Evolutionary conservation across 495 filamentous ascomycete species (phyloP), one percentile per base, ranked within the genome.

Genomic region (Xylaria flabelliformis): DNA sequence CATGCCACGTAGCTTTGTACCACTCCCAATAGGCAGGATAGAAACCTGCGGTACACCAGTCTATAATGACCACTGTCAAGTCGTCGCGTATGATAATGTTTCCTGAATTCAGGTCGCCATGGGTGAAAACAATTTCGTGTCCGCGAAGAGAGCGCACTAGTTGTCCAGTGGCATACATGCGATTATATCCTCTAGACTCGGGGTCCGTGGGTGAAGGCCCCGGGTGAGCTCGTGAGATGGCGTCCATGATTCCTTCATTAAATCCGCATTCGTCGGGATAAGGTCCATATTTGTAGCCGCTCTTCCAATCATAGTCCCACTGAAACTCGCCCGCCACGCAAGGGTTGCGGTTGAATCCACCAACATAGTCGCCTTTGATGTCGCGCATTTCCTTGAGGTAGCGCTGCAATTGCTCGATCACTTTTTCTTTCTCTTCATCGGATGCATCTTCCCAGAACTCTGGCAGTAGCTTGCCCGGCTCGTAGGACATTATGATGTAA

Each of bases 401-500:
- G 19, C 39, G 39, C 39, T 42, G 2, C 39, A 42, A 42, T 42
- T 36, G 61, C 61, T 44, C 12, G 15, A 64, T 64, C n/a, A 64
- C 61, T 8, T 19, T 36, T 46, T 64, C 61, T 44, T 24, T 39
- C 3, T 46, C 61, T 4, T 39, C 12, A 15, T 64, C 61, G 4
- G 61, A 64, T 29, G 61, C 61, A 9, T 19, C 9, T 64, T 19
- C 41, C 61, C 34, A 64, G 34, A 64, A 64, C 2, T 36, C 34
- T 2, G 26, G 9, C 36, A 64, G n/a, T 3, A 24, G 12, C 21
- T 46, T 64, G 1, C 61, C 61, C n/a, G 26, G 29, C 13, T 64
- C 61, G 61, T 34, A 64, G 21, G 61, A 44, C 61, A 41, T 64
- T 5, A 64, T 64, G 34, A 64, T 64, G 61, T 64, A 24, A 3